These are phyloP conservation scores for Cenchrus purpureus DNA, from an alignment of 176 grass and related monocot species.

Conservation along the genomic window DNA sequence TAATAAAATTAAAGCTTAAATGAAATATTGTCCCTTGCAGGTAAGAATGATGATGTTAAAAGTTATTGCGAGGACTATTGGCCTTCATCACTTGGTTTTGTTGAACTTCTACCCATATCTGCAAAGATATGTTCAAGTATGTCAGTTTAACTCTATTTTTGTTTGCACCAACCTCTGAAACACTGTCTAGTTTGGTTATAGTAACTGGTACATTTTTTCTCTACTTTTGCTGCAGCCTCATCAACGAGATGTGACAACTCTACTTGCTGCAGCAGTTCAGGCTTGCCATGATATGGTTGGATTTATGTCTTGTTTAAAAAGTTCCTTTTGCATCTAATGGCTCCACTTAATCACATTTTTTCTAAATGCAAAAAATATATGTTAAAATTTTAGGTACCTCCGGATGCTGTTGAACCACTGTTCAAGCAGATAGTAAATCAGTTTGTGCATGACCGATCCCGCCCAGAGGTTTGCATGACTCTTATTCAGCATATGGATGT, in stretches of 20 bases:
- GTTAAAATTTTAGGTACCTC: slow-evolving; percentile 73
- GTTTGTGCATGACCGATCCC: slow-evolving; percentile 94
- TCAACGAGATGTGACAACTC: slow-evolving; percentile 88
- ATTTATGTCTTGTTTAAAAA: not conserved
- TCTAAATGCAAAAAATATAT: not conserved
- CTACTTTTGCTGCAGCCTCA: slow-evolving; percentile 66
- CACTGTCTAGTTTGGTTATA: not conserved
- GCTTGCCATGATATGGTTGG: slow-evolving; percentile 96
- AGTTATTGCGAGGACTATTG: slow-evolving; percentile 86
- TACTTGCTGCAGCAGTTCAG: slow-evolving; percentile 95
- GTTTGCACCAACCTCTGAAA: slow-evolving; percentile 3
- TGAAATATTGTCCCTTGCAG: slow-evolving; percentile 46
- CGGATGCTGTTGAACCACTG: slow-evolving; percentile 93
- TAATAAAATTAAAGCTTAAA: slow-evolving; percentile 20
- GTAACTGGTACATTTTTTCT: slow-evolving; percentile 25
- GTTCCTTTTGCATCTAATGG: slow-evolving; percentile 11
- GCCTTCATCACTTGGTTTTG: slow-evolving; percentile 83
- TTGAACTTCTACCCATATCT: slow-evolving; percentile 90
- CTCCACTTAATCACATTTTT: slow-evolving; percentile 1
- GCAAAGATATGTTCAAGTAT: slow-evolving; percentile 93
- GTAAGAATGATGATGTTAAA: slow-evolving; percentile 96
- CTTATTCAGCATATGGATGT: slow-evolving; percentile 7
- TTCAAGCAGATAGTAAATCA: slow-evolving; percentile 99
- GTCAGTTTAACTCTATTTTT: slow-evolving; percentile 12
- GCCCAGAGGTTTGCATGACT: slow-evolving; percentile 70